A percentile compares a stretch with the other conserved stretches of the same genome.
Conservation (phyloP, 306 rosid genomes). For the Casuarina cunninghamiana region DNA sequence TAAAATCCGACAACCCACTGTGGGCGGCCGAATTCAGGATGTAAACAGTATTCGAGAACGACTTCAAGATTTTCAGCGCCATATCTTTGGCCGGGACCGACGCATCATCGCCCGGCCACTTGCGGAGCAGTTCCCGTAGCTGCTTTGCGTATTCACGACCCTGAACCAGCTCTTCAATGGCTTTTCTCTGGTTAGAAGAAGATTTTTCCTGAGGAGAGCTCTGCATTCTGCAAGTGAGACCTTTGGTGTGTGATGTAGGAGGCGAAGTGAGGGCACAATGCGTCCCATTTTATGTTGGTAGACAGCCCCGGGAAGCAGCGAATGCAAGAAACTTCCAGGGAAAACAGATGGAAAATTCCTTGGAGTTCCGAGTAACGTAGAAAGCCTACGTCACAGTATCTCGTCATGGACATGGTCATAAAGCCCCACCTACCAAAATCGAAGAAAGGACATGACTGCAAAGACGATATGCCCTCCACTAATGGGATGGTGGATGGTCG, state of each 20-base stretch:
- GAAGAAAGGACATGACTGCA: too few relatives aligned
- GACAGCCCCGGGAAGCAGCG: constrained; percentile 1
- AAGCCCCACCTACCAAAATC: too few relatives aligned
- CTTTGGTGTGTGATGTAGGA: too few relatives aligned
- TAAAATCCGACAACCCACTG: constrained; percentile 10
- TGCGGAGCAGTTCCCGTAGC: constrained; percentile 30
- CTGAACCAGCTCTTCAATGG: constrained; percentile 36
- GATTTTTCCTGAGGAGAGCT: constrained; percentile 14
- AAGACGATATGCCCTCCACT: too few relatives aligned
- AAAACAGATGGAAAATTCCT: constrained; percentile 6
- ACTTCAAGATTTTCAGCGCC: constrained; percentile 29
- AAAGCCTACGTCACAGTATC: too few relatives aligned
- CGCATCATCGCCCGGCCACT: neutral
- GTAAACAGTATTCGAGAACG: constrained; percentile 43
- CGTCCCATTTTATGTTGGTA: neutral
- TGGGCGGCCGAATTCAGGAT: constrained; percentile 24
- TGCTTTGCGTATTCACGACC: constrained; percentile 39
- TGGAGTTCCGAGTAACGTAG: constrained; percentile 10
- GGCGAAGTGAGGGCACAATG: neutral
- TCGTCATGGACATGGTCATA: too few relatives aligned
- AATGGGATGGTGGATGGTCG: too few relatives aligned
- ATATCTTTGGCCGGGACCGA: constrained; percentile 13
- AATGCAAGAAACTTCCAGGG: constrained; percentile 18
- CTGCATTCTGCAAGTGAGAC: neutral
- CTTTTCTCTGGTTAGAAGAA: constrained; percentile 3